phyloP scores from a whole-genome alignment of 352 stramenopile species.

The Phytophthora cajani region DNA sequence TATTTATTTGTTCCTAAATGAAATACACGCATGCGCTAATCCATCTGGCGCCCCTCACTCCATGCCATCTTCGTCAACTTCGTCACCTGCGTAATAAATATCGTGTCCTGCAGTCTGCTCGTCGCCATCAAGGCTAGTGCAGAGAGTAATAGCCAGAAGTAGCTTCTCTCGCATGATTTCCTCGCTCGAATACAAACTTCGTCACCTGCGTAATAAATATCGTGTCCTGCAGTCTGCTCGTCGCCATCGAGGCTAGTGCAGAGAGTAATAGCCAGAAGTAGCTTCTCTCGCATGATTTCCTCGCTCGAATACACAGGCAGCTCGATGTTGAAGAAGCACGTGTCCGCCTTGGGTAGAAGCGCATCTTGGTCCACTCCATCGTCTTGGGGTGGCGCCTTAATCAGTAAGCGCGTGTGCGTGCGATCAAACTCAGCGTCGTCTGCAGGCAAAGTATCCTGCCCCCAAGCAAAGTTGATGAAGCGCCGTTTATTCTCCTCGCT shows the following conservation, averaged over 20 bases:
- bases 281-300: slow-evolving; percentile 70
- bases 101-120: slow-evolving; percentile 68
- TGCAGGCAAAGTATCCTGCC: slow-evolving; percentile 76
- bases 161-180: slow-evolving; percentile 76
- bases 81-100: slow-evolving; percentile 75
- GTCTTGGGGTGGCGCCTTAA: slow-evolving; percentile 64
- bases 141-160: slow-evolving; percentile 76
- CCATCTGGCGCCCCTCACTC: slow-evolving; percentile 34
- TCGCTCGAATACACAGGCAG: slow-evolving; percentile 79
- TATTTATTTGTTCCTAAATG: slow-evolving; percentile 10
- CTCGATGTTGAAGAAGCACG: slow-evolving; percentile 90
- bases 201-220: slow-evolving; percentile 79
- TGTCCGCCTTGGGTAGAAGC: slow-evolving; percentile 80
- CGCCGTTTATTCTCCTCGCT: slow-evolving; percentile 80
- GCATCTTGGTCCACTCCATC: slow-evolving; percentile 49
- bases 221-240: slow-evolving; percentile 63
- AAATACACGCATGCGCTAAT: not conserved
- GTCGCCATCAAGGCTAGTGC: slow-evolving; percentile 84
- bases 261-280: slow-evolving; percentile 77
- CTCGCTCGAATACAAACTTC: slow-evolving; percentile 78
- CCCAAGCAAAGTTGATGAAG: slow-evolving; percentile 89
- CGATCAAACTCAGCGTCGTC: slow-evolving; percentile 85
- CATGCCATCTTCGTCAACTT: slow-evolving; percentile 64
- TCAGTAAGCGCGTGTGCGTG: slow-evolving; percentile 73
- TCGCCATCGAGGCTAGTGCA: slow-evolving; percentile 87